Percentiles rank a stretch among this genome's conserved stretches.
Conservation (phyloP, 2,329 filamentous ascomycete genomes). For the Fusarium agapanthi region DNA sequence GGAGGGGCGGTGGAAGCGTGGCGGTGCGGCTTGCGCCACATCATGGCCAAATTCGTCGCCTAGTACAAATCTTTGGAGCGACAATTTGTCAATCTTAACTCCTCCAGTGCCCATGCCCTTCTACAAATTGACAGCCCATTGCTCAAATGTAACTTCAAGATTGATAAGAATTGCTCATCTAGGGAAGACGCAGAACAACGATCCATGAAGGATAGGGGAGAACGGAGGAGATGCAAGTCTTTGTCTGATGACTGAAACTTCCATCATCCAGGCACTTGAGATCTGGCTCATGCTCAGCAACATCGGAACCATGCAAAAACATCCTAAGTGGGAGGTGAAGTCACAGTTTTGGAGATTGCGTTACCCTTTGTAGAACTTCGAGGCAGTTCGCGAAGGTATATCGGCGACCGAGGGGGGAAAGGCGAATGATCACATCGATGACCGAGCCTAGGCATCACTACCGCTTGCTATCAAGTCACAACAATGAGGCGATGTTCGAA, state of each 20-base stretch:
- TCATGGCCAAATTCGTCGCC: neutral
- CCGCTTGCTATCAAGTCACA: neutral
- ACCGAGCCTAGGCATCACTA: neutral
- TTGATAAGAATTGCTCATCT: neutral
- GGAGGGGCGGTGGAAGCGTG: slow-evolving; percentile 20
- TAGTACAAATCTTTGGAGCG: too few relatives aligned
- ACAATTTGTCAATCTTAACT: neutral
- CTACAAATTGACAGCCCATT: neutral
- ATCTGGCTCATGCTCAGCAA: too few relatives aligned
- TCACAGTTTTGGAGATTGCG: neutral
- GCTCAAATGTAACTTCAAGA: neutral
- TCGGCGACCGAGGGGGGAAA: neutral
- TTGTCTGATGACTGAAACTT: neutral
- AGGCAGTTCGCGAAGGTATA: neutral
- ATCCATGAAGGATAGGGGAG: neutral
- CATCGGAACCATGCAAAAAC: neutral
- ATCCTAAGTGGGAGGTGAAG: rapidly evolving
- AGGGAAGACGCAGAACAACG: neutral
- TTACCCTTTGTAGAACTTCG: neutral
- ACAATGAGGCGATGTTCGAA: neutral
- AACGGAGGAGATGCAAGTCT: neutral
- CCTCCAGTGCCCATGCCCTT: neutral
- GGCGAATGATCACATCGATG: neutral
- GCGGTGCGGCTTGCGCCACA: slow-evolving; percentile 19
- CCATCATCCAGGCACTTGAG: neutral